A percentile compares a stretch with the other conserved stretches of the same genome.
Conservation (phyloP, 2,329 filamentous ascomycete species). For the Bertia moriformis region DNA sequence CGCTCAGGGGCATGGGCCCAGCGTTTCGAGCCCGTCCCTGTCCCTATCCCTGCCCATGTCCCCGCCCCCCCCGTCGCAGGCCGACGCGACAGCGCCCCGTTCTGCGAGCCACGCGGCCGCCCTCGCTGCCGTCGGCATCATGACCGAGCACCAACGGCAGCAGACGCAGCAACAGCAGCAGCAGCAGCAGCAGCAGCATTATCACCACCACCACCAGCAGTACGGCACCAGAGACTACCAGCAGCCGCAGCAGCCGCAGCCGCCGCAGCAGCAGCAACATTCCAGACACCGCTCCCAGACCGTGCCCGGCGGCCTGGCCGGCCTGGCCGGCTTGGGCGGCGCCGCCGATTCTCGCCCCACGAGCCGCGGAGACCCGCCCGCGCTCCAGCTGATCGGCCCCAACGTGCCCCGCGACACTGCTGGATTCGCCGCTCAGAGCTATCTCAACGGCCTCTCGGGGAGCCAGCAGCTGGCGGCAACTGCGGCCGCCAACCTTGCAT, state of each 20-base stretch:
- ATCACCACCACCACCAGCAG: slow-evolving; percentile 12
- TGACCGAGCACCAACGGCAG: slow-evolving; percentile 29
- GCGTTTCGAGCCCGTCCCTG: too few species aligned
- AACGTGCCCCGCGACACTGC: slow-evolving; percentile 42
- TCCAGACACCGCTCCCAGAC: slow-evolving; percentile 61
- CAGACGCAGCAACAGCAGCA: slow-evolving; percentile 9
- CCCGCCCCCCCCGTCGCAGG: slow-evolving; percentile 35
- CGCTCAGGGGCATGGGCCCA: slow-evolving; percentile 60
- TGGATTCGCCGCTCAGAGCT: slow-evolving; percentile 42
- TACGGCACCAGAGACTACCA: too few species aligned
- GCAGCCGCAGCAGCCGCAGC: slow-evolving; percentile 36
- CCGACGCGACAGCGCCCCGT: slow-evolving; percentile 25
- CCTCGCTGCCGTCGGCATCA: slow-evolving; percentile 36
- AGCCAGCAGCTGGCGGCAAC: slow-evolving; percentile 52
- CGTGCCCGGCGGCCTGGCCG: slow-evolving; percentile 26
- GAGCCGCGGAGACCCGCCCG: slow-evolving; percentile 44
- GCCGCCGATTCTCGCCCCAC: too few species aligned
- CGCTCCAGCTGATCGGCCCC: slow-evolving; percentile 49
- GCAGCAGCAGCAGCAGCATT: slow-evolving; percentile 24
- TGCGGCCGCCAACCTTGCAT: slow-evolving; percentile 59
- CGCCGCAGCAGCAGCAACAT: slow-evolving; percentile 24
- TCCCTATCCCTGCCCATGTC: slow-evolving; percentile 52
- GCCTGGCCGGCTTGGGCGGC: slow-evolving; percentile 23
- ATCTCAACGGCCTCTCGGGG: too few species aligned
- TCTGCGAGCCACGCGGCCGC: slow-evolving; percentile 11